Conservation (phyloP, 768 basidiomycete genomes). For the Psilocybe azurescens region DNA sequence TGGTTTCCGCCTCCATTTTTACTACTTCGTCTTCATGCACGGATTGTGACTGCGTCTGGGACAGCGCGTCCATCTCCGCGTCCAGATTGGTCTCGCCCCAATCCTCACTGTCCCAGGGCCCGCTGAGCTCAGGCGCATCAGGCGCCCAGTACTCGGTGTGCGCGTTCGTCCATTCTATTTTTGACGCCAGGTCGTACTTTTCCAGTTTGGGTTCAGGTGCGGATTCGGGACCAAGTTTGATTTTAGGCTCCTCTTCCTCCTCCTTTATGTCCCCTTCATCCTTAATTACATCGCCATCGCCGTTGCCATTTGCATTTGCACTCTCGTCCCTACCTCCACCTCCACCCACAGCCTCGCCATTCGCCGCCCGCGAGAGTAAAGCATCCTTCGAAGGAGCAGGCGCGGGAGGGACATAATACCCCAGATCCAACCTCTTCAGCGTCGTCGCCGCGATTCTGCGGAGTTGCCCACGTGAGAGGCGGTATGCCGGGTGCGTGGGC, state of each 20-base stretch:
- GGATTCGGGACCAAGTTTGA: not conserved
- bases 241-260: not conserved
- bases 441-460: constrained; percentile 25
- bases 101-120: constrained; percentile 6
- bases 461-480: constrained; percentile 27
- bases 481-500: constrained; percentile 22
- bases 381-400: not conserved
- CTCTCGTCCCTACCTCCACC: not conserved
- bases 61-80: not conserved
- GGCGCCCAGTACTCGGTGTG: constrained; percentile 24
- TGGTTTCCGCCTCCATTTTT: not conserved
- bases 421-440: constrained; percentile 25
- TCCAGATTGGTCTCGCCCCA: constrained; percentile 13
- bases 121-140: constrained; percentile 18
- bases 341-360: not conserved
- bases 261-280: not conserved
- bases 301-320: too few species aligned
- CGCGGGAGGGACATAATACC: constrained; percentile 24
- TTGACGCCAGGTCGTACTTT: constrained; percentile 21
- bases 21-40: not conserved
- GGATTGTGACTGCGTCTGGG: not conserved
- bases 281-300: not conserved
- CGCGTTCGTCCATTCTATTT: constrained; percentile 22
- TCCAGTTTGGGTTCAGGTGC: not conserved
- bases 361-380: not conserved